Evolutionary conservation across 2,329 filamentous ascomycete genomes (phyloP).

Genomic region (Paecilomyces formosus): DNA sequence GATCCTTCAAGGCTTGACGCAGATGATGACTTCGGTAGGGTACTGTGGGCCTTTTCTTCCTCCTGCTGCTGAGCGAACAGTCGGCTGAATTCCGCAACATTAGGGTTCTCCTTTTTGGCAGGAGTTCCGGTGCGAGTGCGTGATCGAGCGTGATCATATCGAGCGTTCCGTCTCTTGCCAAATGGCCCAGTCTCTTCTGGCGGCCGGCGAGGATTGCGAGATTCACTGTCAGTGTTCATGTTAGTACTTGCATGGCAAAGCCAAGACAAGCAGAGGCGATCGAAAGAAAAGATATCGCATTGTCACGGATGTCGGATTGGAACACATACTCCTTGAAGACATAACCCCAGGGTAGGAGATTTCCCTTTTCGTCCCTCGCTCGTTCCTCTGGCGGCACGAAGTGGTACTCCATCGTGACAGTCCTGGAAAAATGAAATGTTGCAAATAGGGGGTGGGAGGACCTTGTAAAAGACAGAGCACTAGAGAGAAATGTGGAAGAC

Average conservation of each 20-base stretch:
- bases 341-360: constrained; percentile 56
- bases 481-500: not conserved
- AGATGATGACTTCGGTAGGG: constrained; percentile 31
- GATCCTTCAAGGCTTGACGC: constrained; percentile 33
- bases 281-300: not conserved
- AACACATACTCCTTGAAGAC: constrained; percentile 52
- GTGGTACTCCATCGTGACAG: constrained; percentile 53
- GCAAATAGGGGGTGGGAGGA: not conserved
- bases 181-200: constrained; percentile 57
- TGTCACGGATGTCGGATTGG: not conserved
- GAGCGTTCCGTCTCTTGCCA: constrained; percentile 44
- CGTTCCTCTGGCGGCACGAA: constrained; percentile 57
- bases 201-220: constrained; percentile 44
- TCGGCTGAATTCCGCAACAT: constrained; percentile 40
- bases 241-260: constrained; percentile 11
- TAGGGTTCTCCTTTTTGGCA: constrained; percentile 50
- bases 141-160: constrained; percentile 38
- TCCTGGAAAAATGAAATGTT: not conserved
- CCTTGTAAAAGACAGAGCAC: not conserved
- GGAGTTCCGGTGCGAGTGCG: constrained; percentile 53
- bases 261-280: too few species aligned
- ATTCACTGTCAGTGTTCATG: constrained; percentile 26
- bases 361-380: constrained; percentile 51
- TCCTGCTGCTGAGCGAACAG: constrained; percentile 39
- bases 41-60: constrained; percentile 29